Conservation (phyloP, 192 early-diverging fungal species). For the Mortierella hygrophila region DNA sequence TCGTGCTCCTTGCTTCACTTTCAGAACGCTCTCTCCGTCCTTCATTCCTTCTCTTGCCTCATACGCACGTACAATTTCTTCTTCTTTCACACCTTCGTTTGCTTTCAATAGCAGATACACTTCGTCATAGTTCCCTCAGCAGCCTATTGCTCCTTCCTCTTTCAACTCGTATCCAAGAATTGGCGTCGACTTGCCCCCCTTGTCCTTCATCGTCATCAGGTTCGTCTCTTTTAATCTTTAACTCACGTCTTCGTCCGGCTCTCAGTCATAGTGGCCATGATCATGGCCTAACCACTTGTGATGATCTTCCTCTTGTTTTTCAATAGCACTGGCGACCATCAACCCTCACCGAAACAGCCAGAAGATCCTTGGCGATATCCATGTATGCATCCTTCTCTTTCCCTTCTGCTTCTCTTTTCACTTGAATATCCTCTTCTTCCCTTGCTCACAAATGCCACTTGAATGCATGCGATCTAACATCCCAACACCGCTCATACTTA, state of each 20-base stretch:
- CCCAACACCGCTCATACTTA: neutral
- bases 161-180: conserved; percentile 49
- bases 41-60: neutral
- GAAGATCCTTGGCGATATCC: conserved; percentile 15
- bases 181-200: conserved; percentile 48
- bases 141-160: neutral
- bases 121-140: neutral
- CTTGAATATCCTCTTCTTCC: no score
- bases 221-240: neutral
- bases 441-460: neutral
- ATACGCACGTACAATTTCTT: neutral
- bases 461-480: neutral
- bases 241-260: neutral
- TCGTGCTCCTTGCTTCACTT: neutral
- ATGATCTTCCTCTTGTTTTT: no score
- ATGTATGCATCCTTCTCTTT: neutral
- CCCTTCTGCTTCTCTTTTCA: no score
- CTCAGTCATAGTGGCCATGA: neutral
- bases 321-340: conserved; percentile 37
- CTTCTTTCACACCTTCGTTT: neutral
- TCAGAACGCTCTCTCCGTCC: neutral
- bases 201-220: conserved; percentile 20
- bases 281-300: neutral
- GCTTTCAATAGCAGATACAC: neutral
- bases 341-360: conserved; percentile 16